Conservation (phyloP, 768 basidiomycete genomes). For the Psilocybe cyanescens region DNA sequence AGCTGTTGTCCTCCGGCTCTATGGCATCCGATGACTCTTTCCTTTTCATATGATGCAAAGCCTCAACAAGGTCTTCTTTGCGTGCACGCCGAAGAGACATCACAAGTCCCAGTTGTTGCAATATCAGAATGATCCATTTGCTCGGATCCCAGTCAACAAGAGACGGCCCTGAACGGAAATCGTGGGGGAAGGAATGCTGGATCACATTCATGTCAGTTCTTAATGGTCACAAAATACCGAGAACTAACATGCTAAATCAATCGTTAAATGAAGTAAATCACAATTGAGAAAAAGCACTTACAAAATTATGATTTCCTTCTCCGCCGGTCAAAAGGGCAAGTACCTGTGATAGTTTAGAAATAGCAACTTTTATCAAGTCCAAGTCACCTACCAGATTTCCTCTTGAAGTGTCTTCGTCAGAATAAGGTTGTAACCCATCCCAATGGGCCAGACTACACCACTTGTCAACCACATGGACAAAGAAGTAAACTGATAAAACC, state of each 20-base stretch:
- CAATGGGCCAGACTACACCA: constrained; percentile 69
- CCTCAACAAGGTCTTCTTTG: constrained; percentile 51
- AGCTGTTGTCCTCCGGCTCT: constrained; percentile 27
- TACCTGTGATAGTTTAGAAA: constrained; percentile 40
- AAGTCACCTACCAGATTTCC: constrained; percentile 60
- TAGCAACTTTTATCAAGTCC: not conserved
- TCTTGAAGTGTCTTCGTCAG: constrained; percentile 78
- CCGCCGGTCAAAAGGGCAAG: constrained; percentile 73
- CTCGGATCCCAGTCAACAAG: constrained; percentile 76
- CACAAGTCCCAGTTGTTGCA: constrained; percentile 53
- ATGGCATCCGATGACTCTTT: constrained; percentile 29
- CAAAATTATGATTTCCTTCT: constrained; percentile 82
- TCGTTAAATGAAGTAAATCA: not conserved
- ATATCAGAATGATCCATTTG: constrained; percentile 71
- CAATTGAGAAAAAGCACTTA: constrained; percentile 33
- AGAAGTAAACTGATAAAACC: constrained; percentile 21
- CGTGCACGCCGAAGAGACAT: constrained; percentile 53
- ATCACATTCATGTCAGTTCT: not conserved
- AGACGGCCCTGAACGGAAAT: constrained; percentile 73
- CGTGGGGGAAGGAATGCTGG: constrained; percentile 78
- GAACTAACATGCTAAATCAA: constrained; percentile 43
- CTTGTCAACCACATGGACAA: not conserved
- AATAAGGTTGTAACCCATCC: constrained; percentile 81
- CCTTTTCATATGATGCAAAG: constrained; percentile 49
- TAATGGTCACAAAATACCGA: not conserved